Percentiles rank a stretch among this genome's conserved stretches.
Evolutionary conservation across 2,329 filamentous ascomycete species (phyloP).

Genomic region (Plectosphaerella cucumerina): DNA sequence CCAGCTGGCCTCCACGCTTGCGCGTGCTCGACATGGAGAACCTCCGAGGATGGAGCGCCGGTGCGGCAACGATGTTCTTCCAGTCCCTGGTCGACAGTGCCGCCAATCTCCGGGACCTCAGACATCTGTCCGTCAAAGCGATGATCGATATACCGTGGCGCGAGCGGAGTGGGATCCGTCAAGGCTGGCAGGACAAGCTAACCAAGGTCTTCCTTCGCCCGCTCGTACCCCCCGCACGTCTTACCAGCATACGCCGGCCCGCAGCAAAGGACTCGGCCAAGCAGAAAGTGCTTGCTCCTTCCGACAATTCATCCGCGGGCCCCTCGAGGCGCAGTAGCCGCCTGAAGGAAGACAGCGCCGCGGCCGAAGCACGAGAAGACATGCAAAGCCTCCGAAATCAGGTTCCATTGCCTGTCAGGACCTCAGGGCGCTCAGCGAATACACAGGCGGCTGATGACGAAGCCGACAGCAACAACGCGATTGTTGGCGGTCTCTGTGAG

Average conservation of each 20-base stretch:
- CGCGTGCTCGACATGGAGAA: slow-evolving; percentile 71
- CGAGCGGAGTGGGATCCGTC: slow-evolving; percentile 72
- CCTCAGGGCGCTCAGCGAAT: too few species aligned
- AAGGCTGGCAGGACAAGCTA: slow-evolving; percentile 71
- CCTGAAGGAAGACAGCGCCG: slow-evolving; percentile 21
- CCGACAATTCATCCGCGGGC: background rate
- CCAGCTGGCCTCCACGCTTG: slow-evolving; percentile 73
- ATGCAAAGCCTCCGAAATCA: background rate
- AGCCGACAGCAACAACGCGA: slow-evolving; percentile 19
- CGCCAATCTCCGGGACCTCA: slow-evolving; percentile 59
- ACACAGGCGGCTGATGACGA: background rate
- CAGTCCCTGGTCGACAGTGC: slow-evolving; percentile 73
- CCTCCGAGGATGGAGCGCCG: slow-evolving; percentile 67
- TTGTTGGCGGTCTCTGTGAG: slow-evolving; percentile 66
- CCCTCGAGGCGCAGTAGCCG: slow-evolving; percentile 32
- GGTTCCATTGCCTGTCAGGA: too few species aligned
- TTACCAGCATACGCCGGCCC: background rate
- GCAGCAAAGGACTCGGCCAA: too few species aligned
- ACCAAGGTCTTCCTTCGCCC: slow-evolving; percentile 60
- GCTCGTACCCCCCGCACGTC: slow-evolving; percentile 31
- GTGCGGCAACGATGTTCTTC: slow-evolving; percentile 73
- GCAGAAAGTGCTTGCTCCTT: too few species aligned
- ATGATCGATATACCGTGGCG: slow-evolving; percentile 81
- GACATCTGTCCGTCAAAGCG: slow-evolving; percentile 67
- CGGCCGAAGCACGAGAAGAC: background rate